Base-by-base conservation (phyloP, 805 yeast genomes). In the Candida silvicultrix region DNA sequence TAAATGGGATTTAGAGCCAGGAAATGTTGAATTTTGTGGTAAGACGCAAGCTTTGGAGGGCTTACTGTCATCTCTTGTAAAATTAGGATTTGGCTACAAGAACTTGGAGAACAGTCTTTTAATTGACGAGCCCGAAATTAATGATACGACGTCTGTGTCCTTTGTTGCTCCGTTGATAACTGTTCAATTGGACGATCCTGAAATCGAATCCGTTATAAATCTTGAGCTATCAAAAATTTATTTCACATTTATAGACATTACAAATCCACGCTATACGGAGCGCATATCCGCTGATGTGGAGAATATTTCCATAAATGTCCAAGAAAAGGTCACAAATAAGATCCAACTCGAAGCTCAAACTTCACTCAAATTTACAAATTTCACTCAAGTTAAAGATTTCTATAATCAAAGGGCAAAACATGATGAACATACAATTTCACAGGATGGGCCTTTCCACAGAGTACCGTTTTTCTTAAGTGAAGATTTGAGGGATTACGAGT, bases 361-460 rank as follows among this genome's bases (percentile, higher is more conserved):
- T 0, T 73, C 90, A 0, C 34, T 90, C 1, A 65, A 69, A 14
- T 51, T 82, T 15, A 78, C 89, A 2, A 74, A 81, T 49, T 83
- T 89, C 51, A 66, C 73, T 20, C 81, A 78, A 47, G 77, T 77
- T 45, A 63, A 67, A 12, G 68, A 78, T 48, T 74, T 73, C 50
- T 60, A 59, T 0, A 71, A 72, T 12, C 74, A 76, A 38, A 64
- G 78, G 43, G 56, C 58, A 10, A 56, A 65, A 18, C 97, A 90
- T 59, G 81, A 81, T 44, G 68, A 70, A 2, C 95, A 86, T 61
- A 64, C 90, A 2, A 66, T 77, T 18, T 52, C 68, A 7, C 85
- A 88, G 55, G 99, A 94, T 69, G 85, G 86, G 0, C 89, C 96
- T 0, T 89, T 80, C 50, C 94, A 88, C 53, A 66, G 99, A 45